Conservation (phyloP, 164 flowering plant species). For the Liriodendron chinense region DNA sequence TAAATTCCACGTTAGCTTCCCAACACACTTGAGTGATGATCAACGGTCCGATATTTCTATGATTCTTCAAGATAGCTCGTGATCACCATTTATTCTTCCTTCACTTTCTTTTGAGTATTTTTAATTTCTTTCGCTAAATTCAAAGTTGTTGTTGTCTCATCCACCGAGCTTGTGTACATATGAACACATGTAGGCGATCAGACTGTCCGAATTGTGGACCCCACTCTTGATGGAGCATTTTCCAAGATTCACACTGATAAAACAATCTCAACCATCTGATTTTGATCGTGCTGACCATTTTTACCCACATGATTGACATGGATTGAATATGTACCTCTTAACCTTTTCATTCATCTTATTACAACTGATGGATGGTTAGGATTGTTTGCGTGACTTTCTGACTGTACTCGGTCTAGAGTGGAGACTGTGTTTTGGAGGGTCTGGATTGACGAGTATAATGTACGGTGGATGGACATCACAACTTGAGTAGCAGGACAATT, state of each 20-base stretch:
- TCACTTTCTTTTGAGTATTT: not conserved
- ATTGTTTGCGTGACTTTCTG: not conserved
- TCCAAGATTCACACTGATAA: not conserved
- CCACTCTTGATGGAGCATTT: not conserved
- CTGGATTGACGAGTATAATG: no score
- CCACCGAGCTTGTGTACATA: no score
- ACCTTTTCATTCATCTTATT: not conserved
- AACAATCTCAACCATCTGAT: not conserved
- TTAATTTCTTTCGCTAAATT: not conserved
- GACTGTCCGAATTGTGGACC: no score
- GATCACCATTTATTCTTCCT: constrained; percentile 7
- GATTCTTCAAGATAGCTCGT: constrained; percentile 45
- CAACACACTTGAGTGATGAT: constrained; percentile 37
- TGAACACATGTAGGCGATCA: no score
- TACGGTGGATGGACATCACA: no score
- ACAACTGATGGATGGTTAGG: not conserved
- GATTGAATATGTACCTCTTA: not conserved
- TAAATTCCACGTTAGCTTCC: constrained; percentile 54
- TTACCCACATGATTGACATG: not conserved
- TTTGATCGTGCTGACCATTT: not conserved
- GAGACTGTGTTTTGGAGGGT: no score
- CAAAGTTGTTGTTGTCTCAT: not conserved
- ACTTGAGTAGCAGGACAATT: no score
- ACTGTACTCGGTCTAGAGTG: no score
- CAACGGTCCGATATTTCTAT: constrained; percentile 42